These are phyloP conservation scores for Phytopythium aichiense DNA, from an alignment of 352 stramenopile genomes.

Conservation along the genomic window DNA sequence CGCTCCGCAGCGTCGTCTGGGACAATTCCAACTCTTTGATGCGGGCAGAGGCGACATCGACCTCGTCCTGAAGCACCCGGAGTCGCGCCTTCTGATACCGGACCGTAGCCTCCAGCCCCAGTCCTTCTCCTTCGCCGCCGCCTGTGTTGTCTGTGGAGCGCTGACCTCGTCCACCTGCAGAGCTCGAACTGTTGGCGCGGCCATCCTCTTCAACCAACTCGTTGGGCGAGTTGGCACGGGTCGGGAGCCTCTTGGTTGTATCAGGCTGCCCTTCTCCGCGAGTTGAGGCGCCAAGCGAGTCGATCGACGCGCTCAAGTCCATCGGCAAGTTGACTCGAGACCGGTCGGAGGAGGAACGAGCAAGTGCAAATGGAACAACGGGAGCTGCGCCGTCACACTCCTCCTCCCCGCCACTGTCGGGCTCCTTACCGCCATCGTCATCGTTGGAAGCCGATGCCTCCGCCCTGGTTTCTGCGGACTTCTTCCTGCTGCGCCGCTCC, in stretches of 20 bases:
- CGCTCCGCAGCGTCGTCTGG: slow-evolving; percentile 24
- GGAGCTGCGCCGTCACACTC: background rate
- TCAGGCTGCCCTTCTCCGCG: background rate
- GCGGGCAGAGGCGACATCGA: slow-evolving; percentile 30
- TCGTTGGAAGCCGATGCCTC: background rate
- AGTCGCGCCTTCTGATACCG: slow-evolving; percentile 74
- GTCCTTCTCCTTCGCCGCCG: slow-evolving; percentile 19
- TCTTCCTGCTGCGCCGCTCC: background rate
- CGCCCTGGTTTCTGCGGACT: background rate
- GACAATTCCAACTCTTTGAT: slow-evolving; percentile 41
- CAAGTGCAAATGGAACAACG: background rate
- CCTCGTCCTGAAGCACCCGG: slow-evolving; percentile 67
- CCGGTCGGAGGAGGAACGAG: background rate
- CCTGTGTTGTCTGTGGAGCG: background rate
- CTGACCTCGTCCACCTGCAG: background rate
- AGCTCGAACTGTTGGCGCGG: background rate
- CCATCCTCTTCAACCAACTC: background rate
- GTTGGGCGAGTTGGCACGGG: background rate
- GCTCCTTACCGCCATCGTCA: background rate
- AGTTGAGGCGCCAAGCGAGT: slow-evolving; percentile 24
- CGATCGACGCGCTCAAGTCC: slow-evolving; percentile 50
- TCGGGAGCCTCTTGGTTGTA: background rate
- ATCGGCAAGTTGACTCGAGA: slow-evolving; percentile 16
- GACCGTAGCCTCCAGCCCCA: slow-evolving; percentile 56
- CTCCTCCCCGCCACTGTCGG: background rate